Base-by-base conservation (phyloP, 352 stramenopile genomes). In the Globisporangium megalacanthum region DNA sequence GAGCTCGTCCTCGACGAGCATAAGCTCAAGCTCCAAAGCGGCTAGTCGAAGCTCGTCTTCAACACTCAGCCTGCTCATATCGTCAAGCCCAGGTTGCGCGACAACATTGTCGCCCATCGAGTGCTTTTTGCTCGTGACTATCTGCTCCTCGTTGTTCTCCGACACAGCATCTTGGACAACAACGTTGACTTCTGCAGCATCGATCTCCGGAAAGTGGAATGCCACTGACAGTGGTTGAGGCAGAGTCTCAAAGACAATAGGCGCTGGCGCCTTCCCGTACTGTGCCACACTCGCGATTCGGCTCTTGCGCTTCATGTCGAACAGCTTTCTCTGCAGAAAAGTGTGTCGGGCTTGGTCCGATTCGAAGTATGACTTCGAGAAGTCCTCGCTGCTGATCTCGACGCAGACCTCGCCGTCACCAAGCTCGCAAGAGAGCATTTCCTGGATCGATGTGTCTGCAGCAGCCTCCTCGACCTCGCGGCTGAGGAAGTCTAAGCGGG, bases 251-350 rank as follows among this genome's bases (percentile, higher is more conserved):
- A 84, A 62, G 42, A 86, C 61, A 15, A 84, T 44, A 31, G 79
- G 79, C 6, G 55, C 59, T 20, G 79, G 70, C 2, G 69, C 49
- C 50, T 83, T 87, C 6, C 72, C 73, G 39, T 75, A 82, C 39
- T 58, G 63, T 17, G 62, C 63, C 10, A 85, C 69, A 47, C 66
- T 73, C 5, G 58, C 60, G 60, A 79, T 71, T 49, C 72, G 66
- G 29, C 55, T 72, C 31, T 69, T 72, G 35, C 65, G 64, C 44
- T 72, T 74, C 39, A 83, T 63, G 54, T 70, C 70, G 39, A 72
- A 75, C 3, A 84, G 55, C 56, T 83, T 83, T 20, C 70, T 77
- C 61, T 76, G 72, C 33, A 89, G 49, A 51, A 86, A 87, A 17
- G 56, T 64, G 19, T 75, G 56, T 2, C 79, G 69, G 2, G 62